Evolutionary conservation across 345 rosid genomes (phyloP).

Genomic region (Arabidopsis thaliana): TAIR10.1 NC_003074.8:4228001-4228500

Average conservation of each 20-base stretch:
- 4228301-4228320: neutral
- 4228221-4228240: neutral
- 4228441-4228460: slow-evolving; percentile 56
- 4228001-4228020: neutral
- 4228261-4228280: neutral
- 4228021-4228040: neutral
- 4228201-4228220: neutral
- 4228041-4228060: too few relatives aligned
- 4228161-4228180: neutral
- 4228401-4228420: slow-evolving; percentile 50
- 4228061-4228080: neutral
- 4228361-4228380: neutral
- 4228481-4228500: slow-evolving; percentile 56
- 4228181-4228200: neutral
- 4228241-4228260: neutral
- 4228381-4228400: slow-evolving; percentile 22
- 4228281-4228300: neutral
- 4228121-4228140: neutral
- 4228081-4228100: slow-evolving; percentile 7
- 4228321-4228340: neutral
- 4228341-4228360: neutral
- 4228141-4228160: neutral
- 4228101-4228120: neutral
- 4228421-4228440: slow-evolving; percentile 46
- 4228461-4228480: slow-evolving; percentile 62